Percentiles rank a stretch among this genome's conserved stretches.
phyloP scores from a whole-genome alignment of 2,329 filamentous ascomycete species.

The Pseudogymnoascus sp. region DNA sequence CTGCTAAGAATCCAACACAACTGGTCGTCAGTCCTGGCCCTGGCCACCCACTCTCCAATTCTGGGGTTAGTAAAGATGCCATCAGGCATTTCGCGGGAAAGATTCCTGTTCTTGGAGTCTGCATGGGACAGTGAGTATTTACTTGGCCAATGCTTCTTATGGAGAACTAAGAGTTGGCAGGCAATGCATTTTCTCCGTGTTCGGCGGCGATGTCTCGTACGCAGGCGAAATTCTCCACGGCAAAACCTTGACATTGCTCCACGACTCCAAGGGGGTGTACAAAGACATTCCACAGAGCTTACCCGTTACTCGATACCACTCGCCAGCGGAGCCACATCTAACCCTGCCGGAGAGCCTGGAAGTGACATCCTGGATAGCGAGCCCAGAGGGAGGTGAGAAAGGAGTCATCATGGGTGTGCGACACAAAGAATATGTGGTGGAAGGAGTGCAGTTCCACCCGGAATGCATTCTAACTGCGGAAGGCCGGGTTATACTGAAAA shows the following conservation, averaged over 20 bases:
- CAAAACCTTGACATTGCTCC: slow-evolving; percentile 84
- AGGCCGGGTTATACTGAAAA: slow-evolving; percentile 81
- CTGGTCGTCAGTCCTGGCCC: slow-evolving; percentile 92
- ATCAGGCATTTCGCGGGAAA: slow-evolving; percentile 89
- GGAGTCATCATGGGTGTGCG: slow-evolving; percentile 95
- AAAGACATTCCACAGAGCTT: slow-evolving; percentile 69
- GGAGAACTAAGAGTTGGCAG: slow-evolving; percentile 31
- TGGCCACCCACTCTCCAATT: slow-evolving; percentile 83
- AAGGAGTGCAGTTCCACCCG: slow-evolving; percentile 95
- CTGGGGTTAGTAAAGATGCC: slow-evolving; percentile 85
- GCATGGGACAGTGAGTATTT: slow-evolving; percentile 78
- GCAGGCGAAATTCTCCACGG: slow-evolving; percentile 96
- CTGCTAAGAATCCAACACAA: slow-evolving; percentile 79
- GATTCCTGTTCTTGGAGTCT: slow-evolving; percentile 93
- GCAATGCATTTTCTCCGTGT: slow-evolving; percentile 93
- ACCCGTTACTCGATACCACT: slow-evolving; percentile 91
- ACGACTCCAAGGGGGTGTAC: slow-evolving; percentile 91
- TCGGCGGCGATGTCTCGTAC: slow-evolving; percentile 82
- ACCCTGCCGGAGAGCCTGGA: slow-evolving; percentile 81
- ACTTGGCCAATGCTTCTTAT: not conserved
- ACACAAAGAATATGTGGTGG: slow-evolving; percentile 83
- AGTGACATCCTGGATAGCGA: slow-evolving; percentile 80
- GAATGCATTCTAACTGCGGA: slow-evolving; percentile 92
- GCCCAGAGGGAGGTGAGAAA: slow-evolving; percentile 52
- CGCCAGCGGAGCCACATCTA: slow-evolving; percentile 81